Evolutionary conservation across 2,329 filamentous ascomycete genomes (phyloP).

Genomic region (Coniochaeta sp.): DNA sequence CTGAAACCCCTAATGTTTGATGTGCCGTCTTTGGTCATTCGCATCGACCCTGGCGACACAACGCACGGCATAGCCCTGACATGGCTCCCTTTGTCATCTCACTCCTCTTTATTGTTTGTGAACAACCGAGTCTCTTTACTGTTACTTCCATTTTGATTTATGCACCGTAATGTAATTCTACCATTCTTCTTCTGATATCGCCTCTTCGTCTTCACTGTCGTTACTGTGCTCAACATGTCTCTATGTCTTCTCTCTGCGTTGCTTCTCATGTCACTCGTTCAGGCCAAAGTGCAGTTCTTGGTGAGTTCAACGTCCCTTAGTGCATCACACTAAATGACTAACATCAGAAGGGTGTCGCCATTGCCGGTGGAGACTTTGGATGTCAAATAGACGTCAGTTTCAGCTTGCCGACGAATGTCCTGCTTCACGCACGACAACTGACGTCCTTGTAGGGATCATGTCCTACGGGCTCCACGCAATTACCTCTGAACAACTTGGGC

Average conservation of each 20-base stretch:
- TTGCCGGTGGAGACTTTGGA: conserved; percentile 40
- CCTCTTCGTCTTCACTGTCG: not conserved
- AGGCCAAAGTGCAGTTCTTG: conserved; percentile 7
- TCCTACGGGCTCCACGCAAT: conserved; percentile 23
- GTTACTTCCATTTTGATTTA: no score
- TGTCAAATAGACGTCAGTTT: conserved; percentile 34
- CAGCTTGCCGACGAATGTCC: not conserved
- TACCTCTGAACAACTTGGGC: conserved; percentile 23
- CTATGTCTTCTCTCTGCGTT: not conserved
- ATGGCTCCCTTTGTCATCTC: no score
- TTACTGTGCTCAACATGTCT: conserved; percentile 2
- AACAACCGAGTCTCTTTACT: no score
- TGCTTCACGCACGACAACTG: not conserved
- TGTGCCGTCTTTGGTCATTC: not conserved
- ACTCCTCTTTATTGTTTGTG: no score
- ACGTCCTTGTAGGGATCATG: conserved; percentile 25
- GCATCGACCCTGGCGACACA: no score
- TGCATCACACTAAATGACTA: not conserved
- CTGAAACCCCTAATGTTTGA: not conserved
- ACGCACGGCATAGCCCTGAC: no score
- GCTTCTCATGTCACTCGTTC: not conserved
- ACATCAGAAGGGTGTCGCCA: conserved; percentile 28
- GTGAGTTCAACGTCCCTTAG: conserved; percentile 2
- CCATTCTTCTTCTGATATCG: no score
- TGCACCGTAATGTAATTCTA: not conserved